phyloP scores from a whole-genome alignment of 805 yeast genomes.

The Pichia rugopelliculosa region DNA sequence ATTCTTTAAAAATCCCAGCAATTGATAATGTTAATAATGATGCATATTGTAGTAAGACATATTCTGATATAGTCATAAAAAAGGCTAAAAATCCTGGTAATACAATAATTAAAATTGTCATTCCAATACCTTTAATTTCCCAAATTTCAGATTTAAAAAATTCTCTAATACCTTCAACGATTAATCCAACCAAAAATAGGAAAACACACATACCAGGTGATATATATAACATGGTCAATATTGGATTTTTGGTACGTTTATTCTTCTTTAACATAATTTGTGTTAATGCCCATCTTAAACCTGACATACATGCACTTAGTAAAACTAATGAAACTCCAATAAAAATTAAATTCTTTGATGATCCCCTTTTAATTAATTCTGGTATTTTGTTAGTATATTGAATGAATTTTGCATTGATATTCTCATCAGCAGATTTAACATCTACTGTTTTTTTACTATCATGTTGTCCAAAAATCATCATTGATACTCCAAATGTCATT shows the following conservation, averaged over 20 bases:
- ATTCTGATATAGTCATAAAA: constrained; percentile 83
- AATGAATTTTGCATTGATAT: neutral
- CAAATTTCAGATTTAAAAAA: constrained; percentile 55
- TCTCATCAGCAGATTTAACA: neutral
- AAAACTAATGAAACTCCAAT: constrained; percentile 72
- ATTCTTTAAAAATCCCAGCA: constrained; percentile 90
- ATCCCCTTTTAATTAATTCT: neutral
- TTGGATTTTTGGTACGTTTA: constrained; percentile 60
- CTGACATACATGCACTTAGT: constrained; percentile 73
- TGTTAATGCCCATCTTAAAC: constrained; percentile 92
- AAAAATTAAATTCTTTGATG: constrained; percentile 14
- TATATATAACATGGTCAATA: constrained; percentile 73
- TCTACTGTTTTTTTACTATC: constrained; percentile 10
- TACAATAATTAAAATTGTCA: constrained; percentile 51
- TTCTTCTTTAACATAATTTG: constrained; percentile 67
- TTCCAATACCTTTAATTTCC: constrained; percentile 48
- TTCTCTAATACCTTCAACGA: constrained; percentile 58
- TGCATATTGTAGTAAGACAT: constrained; percentile 71
- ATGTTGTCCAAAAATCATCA: constrained; percentile 68
- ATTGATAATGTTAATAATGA: constrained; percentile 80
- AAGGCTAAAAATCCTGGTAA: constrained; percentile 87
- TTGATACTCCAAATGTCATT: constrained; percentile 77
- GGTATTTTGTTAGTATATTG: neutral
- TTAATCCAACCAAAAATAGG: constrained; percentile 53
- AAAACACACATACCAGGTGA: constrained; percentile 76